A percentile compares a stretch with the other conserved stretches of the same genome.
Conservation (phyloP, 148 eudicot genomes). For the Dianthus caryophyllus region DNA sequence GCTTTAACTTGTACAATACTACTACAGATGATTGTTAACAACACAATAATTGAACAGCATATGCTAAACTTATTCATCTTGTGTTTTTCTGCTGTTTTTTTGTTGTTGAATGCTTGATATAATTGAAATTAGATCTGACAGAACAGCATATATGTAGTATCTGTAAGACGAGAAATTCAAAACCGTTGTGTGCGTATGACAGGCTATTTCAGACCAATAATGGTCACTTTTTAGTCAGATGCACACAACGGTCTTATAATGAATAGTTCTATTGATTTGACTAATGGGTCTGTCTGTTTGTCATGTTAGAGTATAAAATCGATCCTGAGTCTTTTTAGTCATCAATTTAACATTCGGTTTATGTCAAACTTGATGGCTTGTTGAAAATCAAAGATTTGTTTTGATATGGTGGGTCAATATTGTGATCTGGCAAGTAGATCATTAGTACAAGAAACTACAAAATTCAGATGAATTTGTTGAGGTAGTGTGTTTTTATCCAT, state of each 20-base stretch:
- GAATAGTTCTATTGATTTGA: constrained; percentile 7
- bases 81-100: background rate
- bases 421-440: background rate
- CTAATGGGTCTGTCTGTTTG: background rate
- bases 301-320: too few relatives aligned
- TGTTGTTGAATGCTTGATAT: background rate
- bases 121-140: background rate
- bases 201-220: too few relatives aligned
- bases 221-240: too few relatives aligned
- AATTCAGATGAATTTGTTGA: background rate
- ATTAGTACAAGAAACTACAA: background rate
- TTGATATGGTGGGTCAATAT: constrained; percentile 6
- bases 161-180: too few relatives aligned
- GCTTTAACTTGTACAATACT: constrained; percentile 22
- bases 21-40: constrained; percentile 8
- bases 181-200: too few relatives aligned
- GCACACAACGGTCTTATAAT: too few relatives aligned
- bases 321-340: too few relatives aligned
- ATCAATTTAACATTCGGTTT: too few relatives aligned
- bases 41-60: constrained; percentile 15
- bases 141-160: background rate
- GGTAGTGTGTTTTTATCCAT: background rate
- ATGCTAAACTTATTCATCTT: constrained; percentile 11
- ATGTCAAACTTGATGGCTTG: constrained; percentile 27
- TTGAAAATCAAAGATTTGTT: constrained; percentile 6